Base-by-base conservation (phyloP, 139 green algal species). In the Zygnema circumcarinatum region DNA sequence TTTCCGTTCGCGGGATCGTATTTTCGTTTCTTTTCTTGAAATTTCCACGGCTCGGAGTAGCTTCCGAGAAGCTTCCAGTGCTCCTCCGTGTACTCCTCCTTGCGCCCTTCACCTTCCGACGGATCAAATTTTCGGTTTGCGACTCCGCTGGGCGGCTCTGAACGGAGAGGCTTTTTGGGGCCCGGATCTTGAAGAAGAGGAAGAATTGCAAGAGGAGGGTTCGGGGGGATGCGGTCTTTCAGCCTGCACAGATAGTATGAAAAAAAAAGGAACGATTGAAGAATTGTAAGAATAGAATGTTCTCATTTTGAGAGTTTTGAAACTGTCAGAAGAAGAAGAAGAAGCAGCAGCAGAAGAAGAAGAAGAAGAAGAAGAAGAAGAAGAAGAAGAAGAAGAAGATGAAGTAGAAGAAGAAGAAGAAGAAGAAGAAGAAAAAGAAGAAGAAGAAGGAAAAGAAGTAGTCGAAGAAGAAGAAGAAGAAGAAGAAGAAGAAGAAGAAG, bases 1-100 rank as follows among this genome's bases (percentile, higher is more conserved):
- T 81, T 82, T n/a, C 92, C 93, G 41, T 84, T 87, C n/a, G 90
- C 80, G 32, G 82, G 87, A 89, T 95, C 93, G 86, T 95, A 94
- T 33, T 94, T 79, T 22, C 91, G 72, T 41, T 91, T 88, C 52
- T 88, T 88, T 40, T 92, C 86, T 79, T 92, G 93, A n/a, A 94
- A 68, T 33, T 74, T 52, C 92, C 92, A 90, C 16, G 35, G 21
- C 79, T 42, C 39, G 11, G 32, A 3, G 1, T 29, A 56, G 25
- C 7, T 54, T 11, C 85, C 85, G 20, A 90, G 53, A 2, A n/a
- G 32, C n/a, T 82, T n/a, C 7, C 73, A 33, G 1, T 90, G 85
- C 2, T 2, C 53, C 22, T 21, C n/a, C 31, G 84, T 81, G 42
- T 89, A 89, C 0, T 21, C 67, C 39, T 89, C 84, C 56, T 84